Conservation (phyloP, 495 filamentous ascomycete genomes). For the Aspergillus taichungensis region DNA sequence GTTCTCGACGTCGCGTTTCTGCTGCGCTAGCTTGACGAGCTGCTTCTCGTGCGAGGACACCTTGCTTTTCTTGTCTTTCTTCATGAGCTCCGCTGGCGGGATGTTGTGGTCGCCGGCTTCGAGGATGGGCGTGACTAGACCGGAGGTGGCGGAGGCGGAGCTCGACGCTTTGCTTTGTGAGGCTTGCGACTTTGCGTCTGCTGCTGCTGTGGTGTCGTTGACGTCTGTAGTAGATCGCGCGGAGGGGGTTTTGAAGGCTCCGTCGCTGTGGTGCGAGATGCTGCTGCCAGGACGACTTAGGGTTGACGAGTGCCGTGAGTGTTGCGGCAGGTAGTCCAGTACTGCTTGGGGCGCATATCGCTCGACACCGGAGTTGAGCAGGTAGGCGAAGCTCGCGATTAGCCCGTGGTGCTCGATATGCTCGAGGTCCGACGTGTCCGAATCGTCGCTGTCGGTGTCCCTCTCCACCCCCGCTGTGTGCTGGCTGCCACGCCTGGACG, state of each 20-base stretch:
- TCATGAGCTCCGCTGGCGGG: slow-evolving; percentile 15
- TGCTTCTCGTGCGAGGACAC: slow-evolving; percentile 59
- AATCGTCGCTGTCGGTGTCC: slow-evolving; percentile 10
- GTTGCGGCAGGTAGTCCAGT: slow-evolving; percentile 36
- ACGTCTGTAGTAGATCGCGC: background rate
- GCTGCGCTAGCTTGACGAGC: slow-evolving; percentile 62
- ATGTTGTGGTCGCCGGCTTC: slow-evolving; percentile 17
- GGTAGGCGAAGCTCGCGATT: slow-evolving; percentile 36
- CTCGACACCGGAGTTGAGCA: slow-evolving; percentile 32
- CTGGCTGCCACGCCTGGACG: slow-evolving; percentile 5
- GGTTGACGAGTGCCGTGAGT: slow-evolving; percentile 30
- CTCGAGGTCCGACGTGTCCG: slow-evolving; percentile 13
- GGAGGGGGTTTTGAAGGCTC: slow-evolving; percentile 3
- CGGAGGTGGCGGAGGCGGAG: slow-evolving; percentile 15
- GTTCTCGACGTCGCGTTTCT: slow-evolving; percentile 59
- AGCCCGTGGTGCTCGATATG: slow-evolving; percentile 28
- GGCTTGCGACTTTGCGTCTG: slow-evolving; percentile 15
- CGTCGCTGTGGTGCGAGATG: slow-evolving; percentile 9
- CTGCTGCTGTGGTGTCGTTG: slow-evolving; percentile 8
- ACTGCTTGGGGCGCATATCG: slow-evolving; percentile 41
- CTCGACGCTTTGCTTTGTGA: slow-evolving; percentile 11
- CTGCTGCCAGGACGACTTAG: slow-evolving; percentile 17
- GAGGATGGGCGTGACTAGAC: slow-evolving; percentile 10
- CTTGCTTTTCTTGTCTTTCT: slow-evolving; percentile 26
- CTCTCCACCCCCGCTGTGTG: background rate